Evolutionary conservation across 257 asterid genomes (phyloP).

Genomic region (Craterostigma plantagineum): DNA sequence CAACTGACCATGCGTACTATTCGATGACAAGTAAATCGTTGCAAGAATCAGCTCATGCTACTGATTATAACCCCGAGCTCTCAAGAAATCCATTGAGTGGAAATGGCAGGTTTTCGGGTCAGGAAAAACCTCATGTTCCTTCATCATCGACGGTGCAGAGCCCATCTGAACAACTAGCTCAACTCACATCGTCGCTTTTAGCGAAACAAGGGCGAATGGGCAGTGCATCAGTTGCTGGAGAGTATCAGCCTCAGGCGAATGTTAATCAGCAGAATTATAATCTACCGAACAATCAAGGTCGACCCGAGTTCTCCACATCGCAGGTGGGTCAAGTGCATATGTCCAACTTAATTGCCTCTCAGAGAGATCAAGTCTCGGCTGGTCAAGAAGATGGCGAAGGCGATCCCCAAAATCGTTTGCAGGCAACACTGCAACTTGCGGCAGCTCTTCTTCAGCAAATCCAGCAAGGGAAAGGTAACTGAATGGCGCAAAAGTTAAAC

Average conservation of each 20-base stretch:
- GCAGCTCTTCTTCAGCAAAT: constrained; percentile 93
- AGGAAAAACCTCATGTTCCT: constrained; percentile 22
- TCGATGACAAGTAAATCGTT: no score
- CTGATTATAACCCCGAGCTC: constrained; percentile 14
- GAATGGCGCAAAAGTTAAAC: constrained; percentile 2
- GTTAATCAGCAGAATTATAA: constrained; percentile 8
- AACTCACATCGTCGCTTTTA: constrained; percentile 54
- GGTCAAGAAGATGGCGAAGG: constrained; percentile 41
- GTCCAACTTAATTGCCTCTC: constrained; percentile 18
- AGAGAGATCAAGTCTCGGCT: constrained; percentile 23
- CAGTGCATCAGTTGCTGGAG: constrained; percentile 16
- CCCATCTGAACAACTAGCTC: constrained; percentile 56
- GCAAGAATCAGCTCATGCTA: no score
- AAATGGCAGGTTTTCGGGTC: constrained; percentile 18
- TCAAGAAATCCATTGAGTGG: constrained; percentile 15
- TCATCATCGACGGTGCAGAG: constrained; percentile 17
- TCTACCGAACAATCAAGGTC: constrained; percentile 18
- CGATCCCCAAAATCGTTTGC: constrained; percentile 73
- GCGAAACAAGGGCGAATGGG: constrained; percentile 50
- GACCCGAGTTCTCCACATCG: constrained; percentile 7
- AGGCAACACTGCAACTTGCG: constrained; percentile 82
- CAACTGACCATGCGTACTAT: constrained; percentile 16
- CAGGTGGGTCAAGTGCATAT: constrained; percentile 13
- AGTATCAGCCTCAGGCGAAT: constrained; percentile 26
- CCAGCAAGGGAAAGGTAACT: constrained; percentile 66